Evolutionary conservation across 1,139 yeast species (phyloP).

Genomic region (Geotrichum bryndzae): DNA sequence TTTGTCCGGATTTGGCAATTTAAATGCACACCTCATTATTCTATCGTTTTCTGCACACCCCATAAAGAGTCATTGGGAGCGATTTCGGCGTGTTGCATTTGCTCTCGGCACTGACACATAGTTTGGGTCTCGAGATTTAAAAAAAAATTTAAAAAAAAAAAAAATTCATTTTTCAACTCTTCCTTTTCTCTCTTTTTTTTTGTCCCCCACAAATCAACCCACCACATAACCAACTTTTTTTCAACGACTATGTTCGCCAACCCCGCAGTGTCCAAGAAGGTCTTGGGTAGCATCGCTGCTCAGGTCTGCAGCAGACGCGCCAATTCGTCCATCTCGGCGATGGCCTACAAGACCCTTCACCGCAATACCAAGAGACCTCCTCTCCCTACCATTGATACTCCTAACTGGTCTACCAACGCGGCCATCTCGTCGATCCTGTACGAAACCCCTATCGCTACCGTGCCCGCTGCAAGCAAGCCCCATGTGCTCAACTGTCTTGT

Average conservation of each 20-base stretch:
- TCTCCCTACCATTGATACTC: conserved; percentile 90
- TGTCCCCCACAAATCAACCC: neutral
- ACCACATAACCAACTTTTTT: neutral
- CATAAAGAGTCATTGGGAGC: conserved; percentile 2
- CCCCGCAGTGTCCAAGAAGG: conserved; percentile 9
- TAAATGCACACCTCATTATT: neutral
- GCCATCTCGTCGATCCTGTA: conserved; percentile 93
- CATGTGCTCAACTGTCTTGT: conserved; percentile 95
- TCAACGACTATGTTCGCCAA: conserved; percentile 8
- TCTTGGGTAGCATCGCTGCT: conserved; percentile 9
- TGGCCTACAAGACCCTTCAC: conserved; percentile 89
- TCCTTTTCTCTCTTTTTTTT: neutral
- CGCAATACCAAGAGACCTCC: conserved; percentile 79
- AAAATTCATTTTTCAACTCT: neutral
- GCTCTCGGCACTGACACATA: neutral
- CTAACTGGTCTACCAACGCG: conserved; percentile 90
- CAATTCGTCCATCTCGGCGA: conserved; percentile 71
- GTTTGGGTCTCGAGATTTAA: neutral
- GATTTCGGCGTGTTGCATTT: conserved; percentile 3
- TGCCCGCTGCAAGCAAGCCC: conserved; percentile 41
- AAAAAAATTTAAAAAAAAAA: neutral
- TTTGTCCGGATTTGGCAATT: neutral
- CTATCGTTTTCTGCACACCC: neutral
- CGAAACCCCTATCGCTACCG: conserved; percentile 80
- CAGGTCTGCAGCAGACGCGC: conserved; percentile 3